These are phyloP conservation scores for Fusarium xylarioides DNA, from an alignment of 2,329 filamentous ascomycete species.

Conservation along the genomic window DNA sequence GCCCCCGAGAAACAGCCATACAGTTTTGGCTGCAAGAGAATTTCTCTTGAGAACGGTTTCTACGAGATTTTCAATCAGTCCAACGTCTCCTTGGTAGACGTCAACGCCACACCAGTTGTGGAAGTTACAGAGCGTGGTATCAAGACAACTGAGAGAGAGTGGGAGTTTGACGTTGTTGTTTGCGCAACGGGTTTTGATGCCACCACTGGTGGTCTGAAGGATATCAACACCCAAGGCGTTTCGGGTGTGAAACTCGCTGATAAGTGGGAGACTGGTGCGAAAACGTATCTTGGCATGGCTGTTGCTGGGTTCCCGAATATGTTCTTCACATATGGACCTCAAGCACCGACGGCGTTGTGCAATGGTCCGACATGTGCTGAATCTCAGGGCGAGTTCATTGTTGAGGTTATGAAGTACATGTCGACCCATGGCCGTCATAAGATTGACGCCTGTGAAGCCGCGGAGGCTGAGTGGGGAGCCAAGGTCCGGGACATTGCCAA, in stretches of 20 bases:
- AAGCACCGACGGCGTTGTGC: not conserved
- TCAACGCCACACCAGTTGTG: slow-evolving; percentile 11
- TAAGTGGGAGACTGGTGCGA: not conserved
- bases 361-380: not conserved
- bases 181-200: slow-evolving; percentile 29
- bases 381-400: not conserved
- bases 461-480: not conserved
- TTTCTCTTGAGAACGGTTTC: slow-evolving; percentile 10
- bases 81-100: slow-evolving; percentile 10
- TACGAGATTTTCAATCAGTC: slow-evolving; percentile 28
- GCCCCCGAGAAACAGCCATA: slow-evolving; percentile 1
- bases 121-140: not conserved
- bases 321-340: slow-evolving; percentile 13
- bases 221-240: not conserved
- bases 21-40: slow-evolving; percentile 12
- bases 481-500: not conserved
- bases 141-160: not conserved
- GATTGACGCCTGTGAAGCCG: not conserved
- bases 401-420: not conserved
- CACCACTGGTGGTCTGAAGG: slow-evolving; percentile 9
- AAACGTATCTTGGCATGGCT: not conserved
- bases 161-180: slow-evolving; percentile 8
- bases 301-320: slow-evolving; percentile 1
- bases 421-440: not conserved
- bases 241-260: not conserved